A percentile compares a stretch with the other conserved stretches of the same genome.
These are phyloP conservation scores for Neoboletus magnificus DNA, from an alignment of 768 basidiomycete genomes.

Conservation along the genomic window DNA sequence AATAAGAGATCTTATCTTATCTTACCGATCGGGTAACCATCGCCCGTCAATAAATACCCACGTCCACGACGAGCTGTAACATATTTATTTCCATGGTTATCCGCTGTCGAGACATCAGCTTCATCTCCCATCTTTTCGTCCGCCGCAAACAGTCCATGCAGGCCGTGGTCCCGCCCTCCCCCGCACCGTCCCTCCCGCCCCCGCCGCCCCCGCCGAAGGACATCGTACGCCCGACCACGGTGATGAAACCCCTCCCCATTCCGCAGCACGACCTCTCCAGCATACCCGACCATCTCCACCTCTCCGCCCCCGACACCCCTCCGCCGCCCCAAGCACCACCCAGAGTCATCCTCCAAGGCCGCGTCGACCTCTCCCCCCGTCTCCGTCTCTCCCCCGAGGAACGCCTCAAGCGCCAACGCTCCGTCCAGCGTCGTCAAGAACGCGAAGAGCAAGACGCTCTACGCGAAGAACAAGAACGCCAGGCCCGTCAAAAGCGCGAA, in stretches of 20 bases:
- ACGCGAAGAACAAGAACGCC: constrained; percentile 44
- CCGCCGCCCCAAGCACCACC: constrained; percentile 3
- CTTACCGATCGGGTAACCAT: constrained; percentile 16
- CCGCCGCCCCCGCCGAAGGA: constrained; percentile 28
- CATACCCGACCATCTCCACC: background rate
- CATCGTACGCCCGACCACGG: background rate
- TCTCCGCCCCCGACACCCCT: constrained; percentile 1
- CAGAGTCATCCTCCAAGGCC: background rate
- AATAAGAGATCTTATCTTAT: constrained; percentile 14
- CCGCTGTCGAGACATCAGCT: constrained; percentile 9
- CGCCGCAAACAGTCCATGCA: constrained; percentile 17
- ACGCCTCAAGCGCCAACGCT: constrained; percentile 21
- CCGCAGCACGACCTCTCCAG: constrained; percentile 10
- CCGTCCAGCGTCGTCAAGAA: constrained; percentile 21
- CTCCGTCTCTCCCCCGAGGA: constrained; percentile 26
- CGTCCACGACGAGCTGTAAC: background rate
- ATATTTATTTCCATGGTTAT: constrained; percentile 8
- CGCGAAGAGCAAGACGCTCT: constrained; percentile 42
- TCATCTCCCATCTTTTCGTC: constrained; percentile 12
- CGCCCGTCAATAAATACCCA: too few relatives aligned
- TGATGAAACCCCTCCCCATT: constrained; percentile 22
- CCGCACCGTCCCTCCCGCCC: constrained; percentile 7
- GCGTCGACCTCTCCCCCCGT: constrained; percentile 8
- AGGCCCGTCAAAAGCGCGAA: constrained; percentile 27
- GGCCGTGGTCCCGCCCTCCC: background rate